A percentile compares a stretch with the other conserved stretches of the same genome.
Conservation (phyloP, 2,329 filamentous ascomycete species). For the Aspergillus ustus region DNA sequence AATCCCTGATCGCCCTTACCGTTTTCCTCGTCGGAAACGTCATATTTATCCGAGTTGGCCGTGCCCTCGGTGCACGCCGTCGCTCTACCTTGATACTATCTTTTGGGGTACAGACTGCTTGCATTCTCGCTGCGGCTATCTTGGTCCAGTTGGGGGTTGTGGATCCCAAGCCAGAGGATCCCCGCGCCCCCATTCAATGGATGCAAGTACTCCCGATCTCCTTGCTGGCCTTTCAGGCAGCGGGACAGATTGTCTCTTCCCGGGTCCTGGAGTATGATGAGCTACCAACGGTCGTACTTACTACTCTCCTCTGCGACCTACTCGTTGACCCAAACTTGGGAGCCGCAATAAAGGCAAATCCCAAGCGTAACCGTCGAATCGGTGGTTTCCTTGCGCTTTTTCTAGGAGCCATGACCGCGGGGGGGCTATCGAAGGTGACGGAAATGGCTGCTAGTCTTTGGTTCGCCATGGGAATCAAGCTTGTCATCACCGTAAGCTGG, state of each 20-base stretch:
- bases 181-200: constrained; percentile 39
- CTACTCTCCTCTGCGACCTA: constrained; percentile 46
- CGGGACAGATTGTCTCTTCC: constrained; percentile 46
- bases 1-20: constrained; percentile 46
- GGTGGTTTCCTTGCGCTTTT: constrained; percentile 45
- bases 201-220: constrained; percentile 44
- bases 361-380: constrained; percentile 40
- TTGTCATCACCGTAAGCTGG: constrained; percentile 39
- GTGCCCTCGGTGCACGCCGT: constrained; percentile 38
- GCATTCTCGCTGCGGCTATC: constrained; percentile 40
- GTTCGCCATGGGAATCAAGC: constrained; percentile 46
- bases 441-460: constrained; percentile 45
- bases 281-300: constrained; percentile 49
- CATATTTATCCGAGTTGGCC: constrained; percentile 44
- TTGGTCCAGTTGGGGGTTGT: constrained; percentile 42
- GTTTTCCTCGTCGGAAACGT: constrained; percentile 46
- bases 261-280: constrained; percentile 44
- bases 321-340: constrained; percentile 40
- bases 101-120: constrained; percentile 43
- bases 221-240: constrained; percentile 47
- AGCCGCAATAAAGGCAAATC: constrained; percentile 28
- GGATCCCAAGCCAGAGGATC: constrained; percentile 34
- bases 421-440: constrained; percentile 42
- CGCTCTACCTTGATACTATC: constrained; percentile 46
- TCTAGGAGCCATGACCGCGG: constrained; percentile 46